Percentiles rank a stretch among this genome's conserved stretches.
These are phyloP conservation scores for Boletellus emodensis DNA, from an alignment of 768 basidiomycete species.

Conservation along the genomic window DNA sequence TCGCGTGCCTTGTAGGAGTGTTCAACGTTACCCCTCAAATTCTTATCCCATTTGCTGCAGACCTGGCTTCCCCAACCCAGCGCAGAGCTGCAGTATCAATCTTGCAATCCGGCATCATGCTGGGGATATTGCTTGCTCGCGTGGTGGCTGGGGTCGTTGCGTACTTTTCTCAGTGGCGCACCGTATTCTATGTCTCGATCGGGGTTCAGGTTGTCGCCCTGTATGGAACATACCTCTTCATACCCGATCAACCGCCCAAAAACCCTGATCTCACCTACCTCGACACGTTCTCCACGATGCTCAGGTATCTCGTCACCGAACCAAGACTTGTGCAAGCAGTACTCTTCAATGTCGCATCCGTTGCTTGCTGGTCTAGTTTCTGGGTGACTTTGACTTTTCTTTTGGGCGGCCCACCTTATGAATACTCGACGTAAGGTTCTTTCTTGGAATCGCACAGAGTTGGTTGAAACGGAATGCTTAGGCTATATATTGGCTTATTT, in stretches of 20 bases:
- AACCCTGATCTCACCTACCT: conserved; percentile 35
- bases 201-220: conserved; percentile 30
- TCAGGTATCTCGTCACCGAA: conserved; percentile 37
- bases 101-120: conserved; percentile 25
- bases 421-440: conserved; percentile 29
- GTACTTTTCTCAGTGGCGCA: conserved; percentile 37
- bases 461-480: not conserved
- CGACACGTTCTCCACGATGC: conserved; percentile 35
- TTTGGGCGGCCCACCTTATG: conserved; percentile 35
- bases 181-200: conserved; percentile 40
- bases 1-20: conserved; percentile 38
- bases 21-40: conserved; percentile 38
- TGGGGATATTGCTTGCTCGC: conserved; percentile 26
- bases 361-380: conserved; percentile 30
- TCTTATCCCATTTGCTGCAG: conserved; percentile 40
- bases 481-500: conserved; percentile 42
- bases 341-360: conserved; percentile 20
- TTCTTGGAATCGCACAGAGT: not conserved
- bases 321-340: conserved; percentile 36
- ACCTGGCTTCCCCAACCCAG: conserved; percentile 34
- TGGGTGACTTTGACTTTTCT: conserved; percentile 43
- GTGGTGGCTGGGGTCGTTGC: conserved; percentile 37
- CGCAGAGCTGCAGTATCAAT: conserved; percentile 26
- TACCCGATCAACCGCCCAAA: conserved; percentile 42
- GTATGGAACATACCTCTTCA: conserved; percentile 25